Conservation (phyloP, 106 monocot genomes). For the Dioscorea dumetorum region DNA sequence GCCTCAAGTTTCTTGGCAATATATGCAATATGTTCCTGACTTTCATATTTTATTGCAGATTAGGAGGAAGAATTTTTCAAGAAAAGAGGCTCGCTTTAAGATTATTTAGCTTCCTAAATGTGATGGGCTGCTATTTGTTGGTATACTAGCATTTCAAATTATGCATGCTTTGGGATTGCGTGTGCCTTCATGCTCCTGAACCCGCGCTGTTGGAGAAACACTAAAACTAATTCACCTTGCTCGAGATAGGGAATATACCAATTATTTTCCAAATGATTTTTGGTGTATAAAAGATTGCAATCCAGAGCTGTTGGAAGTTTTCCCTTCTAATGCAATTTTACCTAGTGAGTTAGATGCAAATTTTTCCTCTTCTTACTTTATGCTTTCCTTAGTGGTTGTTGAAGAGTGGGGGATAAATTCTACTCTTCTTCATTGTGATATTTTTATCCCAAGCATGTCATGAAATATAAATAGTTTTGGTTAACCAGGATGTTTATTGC, state of each 20-base stretch:
- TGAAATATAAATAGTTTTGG: no score
- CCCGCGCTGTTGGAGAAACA: conserved; percentile 42
- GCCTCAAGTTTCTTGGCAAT: no score
- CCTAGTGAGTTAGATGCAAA: conserved; percentile 29
- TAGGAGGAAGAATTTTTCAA: conserved; percentile 67
- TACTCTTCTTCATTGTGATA: no score
- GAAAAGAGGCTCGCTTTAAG: conserved; percentile 53
- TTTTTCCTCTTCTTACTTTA: background rate
- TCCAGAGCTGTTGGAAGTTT: conserved; percentile 24
- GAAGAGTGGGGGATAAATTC: no score
- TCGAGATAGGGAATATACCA: conserved; percentile 27
- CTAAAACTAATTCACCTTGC: conserved; percentile 46
- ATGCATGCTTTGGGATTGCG: conserved; percentile 72
- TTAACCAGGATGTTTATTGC: no score
- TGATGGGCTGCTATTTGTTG: conserved; percentile 77
- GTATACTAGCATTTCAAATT: conserved; percentile 66
- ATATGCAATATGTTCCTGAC: no score
- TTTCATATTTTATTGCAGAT: conserved; percentile 44
- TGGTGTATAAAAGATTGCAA: conserved; percentile 30
- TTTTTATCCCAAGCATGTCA: no score
- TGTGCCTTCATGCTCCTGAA: conserved; percentile 40
- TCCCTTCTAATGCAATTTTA: conserved; percentile 40
- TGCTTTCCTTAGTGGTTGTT: background rate
- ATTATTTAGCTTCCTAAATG: conserved; percentile 54
- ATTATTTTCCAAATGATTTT: conserved; percentile 63